Base-by-base conservation (phyloP, 192 early-diverging fungal genomes). In the Coemansia sp. region DNA sequence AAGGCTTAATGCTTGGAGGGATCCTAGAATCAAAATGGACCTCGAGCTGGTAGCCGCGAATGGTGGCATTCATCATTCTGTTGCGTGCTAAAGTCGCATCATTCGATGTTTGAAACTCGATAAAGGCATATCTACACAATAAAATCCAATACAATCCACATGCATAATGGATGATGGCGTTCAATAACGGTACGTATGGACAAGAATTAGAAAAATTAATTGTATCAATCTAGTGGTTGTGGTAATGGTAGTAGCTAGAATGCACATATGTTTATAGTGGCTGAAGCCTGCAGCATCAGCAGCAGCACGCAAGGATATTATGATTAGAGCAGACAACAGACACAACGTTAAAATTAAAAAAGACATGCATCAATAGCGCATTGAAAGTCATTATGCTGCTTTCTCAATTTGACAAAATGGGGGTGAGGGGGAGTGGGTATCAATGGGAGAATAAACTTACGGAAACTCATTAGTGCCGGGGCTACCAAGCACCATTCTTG, bases 1-100 rank as follows among this genome's bases (percentile, higher is more conserved):
- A 30, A 7, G 27, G 27, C 27, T 30, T 30, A 30, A 30, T 30
- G 46, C 46, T 25, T 7, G 38, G 61, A 62, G 73, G 73, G 18
- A 76, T 66, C 50, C 62, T 76, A 23, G 62, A 64, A 52, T 76
- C 73, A 54, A 77, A 78, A 24, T 71, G 69, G 9, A 78, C 74
- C 15, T 71, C 69, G 21, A 78, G 53, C 14, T 52, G 22, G n/a
- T 59, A 25, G 13, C 61, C 61, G 13, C 57, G 57, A 12, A 78
- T 23, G 23, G 61, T 18, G 12, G 64, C 44, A 30, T 68, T 57
- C 25, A 67, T 61, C 54, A 78, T 49, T 38, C 59, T 67, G 50
- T 60, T 52, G 27, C 74, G 69, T 10, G 68, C 69, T 11, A 52
- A 18, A 9, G 69, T 69, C 30, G 74, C 74, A 45, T 67, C 61